Evolutionary conservation across 78 protist genomes (phyloP).

Genomic region (slime mould (Dictyostelium discoideum)): dicty_2.7 NC_007089.4:2386501-2387000

Average conservation of each 20-base stretch:
- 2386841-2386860: conserved; percentile 4
- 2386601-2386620: not conserved
- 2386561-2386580: not conserved
- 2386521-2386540: not conserved
- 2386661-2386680: conserved; percentile 33
- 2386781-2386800: not conserved
- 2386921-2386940: conserved; percentile 69
- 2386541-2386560: not conserved
- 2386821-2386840: not conserved
- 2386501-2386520: not conserved
- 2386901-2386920: conserved; percentile 44
- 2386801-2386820: not conserved
- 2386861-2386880: conserved; percentile 38
- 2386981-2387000: conserved; percentile 19
- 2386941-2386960: conserved; percentile 5
- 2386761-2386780: not conserved
- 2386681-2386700: conserved; percentile 55
- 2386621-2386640: not conserved
- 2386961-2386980: conserved; percentile 39
- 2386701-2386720: conserved; percentile 77
- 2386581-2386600: not conserved
- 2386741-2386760: conserved; percentile 54
- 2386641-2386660: not conserved
- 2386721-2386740: conserved; percentile 47
- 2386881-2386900: conserved; percentile 40